Evolutionary conservation across 306 rosid genomes (phyloP).

Genomic region (Myrica gale): DNA sequence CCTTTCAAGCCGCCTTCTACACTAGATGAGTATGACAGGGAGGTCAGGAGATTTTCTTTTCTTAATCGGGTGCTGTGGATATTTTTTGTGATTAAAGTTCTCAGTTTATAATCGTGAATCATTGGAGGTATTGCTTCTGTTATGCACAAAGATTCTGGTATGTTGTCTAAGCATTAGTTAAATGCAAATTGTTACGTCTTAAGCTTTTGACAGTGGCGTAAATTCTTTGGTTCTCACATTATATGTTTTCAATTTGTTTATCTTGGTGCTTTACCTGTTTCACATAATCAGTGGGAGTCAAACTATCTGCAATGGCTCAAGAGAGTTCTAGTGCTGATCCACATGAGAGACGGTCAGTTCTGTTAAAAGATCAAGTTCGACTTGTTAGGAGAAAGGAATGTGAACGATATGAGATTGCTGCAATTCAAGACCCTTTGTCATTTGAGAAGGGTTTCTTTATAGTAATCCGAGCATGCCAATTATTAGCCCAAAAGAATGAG

Average conservation of each 20-base stretch:
- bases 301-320: conserved; percentile 52
- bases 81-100: neutral
- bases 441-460: conserved; percentile 97
- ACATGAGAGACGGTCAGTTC: conserved; percentile 68
- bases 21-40: neutral
- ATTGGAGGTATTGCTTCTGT: conserved; percentile 1
- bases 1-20: neutral
- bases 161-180: neutral
- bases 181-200: conserved; percentile 3
- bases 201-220: neutral
- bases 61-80: conserved; percentile 1
- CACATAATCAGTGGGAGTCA: conserved; percentile 30
- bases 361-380: conserved; percentile 86
- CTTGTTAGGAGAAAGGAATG: conserved; percentile 70
- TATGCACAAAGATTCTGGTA: neutral
- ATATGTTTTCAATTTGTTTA: conserved; percentile 22
- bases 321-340: conserved; percentile 52
- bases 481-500: conserved; percentile 81
- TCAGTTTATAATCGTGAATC: neutral
- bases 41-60: neutral
- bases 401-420: conserved; percentile 64
- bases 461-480: conserved; percentile 87
- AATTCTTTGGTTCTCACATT: conserved; percentile 15
- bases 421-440: conserved; percentile 68
- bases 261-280: conserved; percentile 19